Base-by-base conservation (phyloP, 2,329 filamentous ascomycete genomes). In the Fusarium pseudonygamai region DNA sequence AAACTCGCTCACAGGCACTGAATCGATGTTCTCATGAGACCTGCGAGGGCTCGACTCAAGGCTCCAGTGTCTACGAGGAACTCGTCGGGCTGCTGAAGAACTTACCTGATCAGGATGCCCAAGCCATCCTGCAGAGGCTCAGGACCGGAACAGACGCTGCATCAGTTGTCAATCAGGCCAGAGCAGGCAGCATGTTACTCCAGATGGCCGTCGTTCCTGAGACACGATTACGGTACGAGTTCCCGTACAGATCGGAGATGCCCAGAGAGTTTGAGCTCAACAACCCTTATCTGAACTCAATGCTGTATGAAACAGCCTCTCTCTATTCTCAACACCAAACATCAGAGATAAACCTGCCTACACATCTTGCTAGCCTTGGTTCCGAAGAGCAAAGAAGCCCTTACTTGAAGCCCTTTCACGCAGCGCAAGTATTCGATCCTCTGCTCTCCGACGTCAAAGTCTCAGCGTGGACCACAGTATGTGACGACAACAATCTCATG, bases 121-220 rank as follows among this genome's bases (percentile, higher is more conserved):
- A 77, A 10, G 77, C 78, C 24, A 69, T 85, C 20, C 67, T 84
- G 7, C 72, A 71, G 10, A 79, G 77, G n/a, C 79, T 85, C 18
- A 77, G 83, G n/a, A 66, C 76, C 4, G 83, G 83, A 10, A 70
- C 74, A 11, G 80, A 82, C 43, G 66, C 77, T 6, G 60, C 36
- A 7, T 72, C 79, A 2, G 76, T 85, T 24, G 39, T 84, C 7
- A 79, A 76, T 20, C 81, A 82, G 34, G 76, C 83, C 49, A 78
- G 75, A 46, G 78, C 78, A 26, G 84, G 83, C 14, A 79, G 83
- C 62, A 36, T 82, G 9, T 68, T 85, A 7, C 66, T 85, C 9
- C 82, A 85, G 62, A 79, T 84, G 60, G 75, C 80, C 2, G 69
- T 84, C 6, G 65, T 74, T 0, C 82, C 83, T 9, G 83, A 85